Percentiles rank a stretch among this genome's conserved stretches.
phyloP scores from a whole-genome alignment of 192 early-diverging fungal species.

The Gigaspora rosea region DNA sequence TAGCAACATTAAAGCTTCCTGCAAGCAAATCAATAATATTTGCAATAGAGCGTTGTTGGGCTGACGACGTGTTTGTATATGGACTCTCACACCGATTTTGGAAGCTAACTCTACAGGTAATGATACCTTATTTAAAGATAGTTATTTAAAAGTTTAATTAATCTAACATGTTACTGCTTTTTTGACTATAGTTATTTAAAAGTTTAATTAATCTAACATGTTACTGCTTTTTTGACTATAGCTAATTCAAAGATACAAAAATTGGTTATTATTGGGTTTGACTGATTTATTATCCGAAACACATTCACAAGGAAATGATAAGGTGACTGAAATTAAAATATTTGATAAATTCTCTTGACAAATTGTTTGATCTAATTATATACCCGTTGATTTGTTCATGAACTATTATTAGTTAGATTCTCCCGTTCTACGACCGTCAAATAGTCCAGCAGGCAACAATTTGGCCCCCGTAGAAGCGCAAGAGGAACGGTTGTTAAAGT shows the following conservation, averaged over 20 bases:
- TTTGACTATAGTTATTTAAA: neutral
- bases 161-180: no score
- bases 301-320: neutral
- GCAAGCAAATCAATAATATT: slow-evolving; percentile 50
- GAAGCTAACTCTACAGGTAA: slow-evolving; percentile 62
- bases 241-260: slow-evolving; percentile 28
- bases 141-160: no score
- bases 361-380: neutral
- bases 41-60: slow-evolving; percentile 62
- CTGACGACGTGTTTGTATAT: slow-evolving; percentile 59
- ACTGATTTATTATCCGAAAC: neutral
- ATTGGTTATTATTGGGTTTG: neutral
- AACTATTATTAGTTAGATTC: slow-evolving; percentile 35
- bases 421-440: slow-evolving; percentile 27
- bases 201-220: no score
- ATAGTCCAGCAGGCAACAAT: slow-evolving; percentile 14
- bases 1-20: slow-evolving; percentile 36
- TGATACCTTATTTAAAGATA: neutral
- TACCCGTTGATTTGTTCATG: neutral
- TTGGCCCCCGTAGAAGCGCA: slow-evolving; percentile 10
- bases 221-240: slow-evolving; percentile 21
- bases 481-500: slow-evolving; percentile 42
- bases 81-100: slow-evolving; percentile 59
- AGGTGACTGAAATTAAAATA: neutral
- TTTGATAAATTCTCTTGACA: neutral